These are phyloP conservation scores for Phascolomyces articulosus DNA, from an alignment of 371 early-diverging fungal species.

Conservation along the genomic window DNA sequence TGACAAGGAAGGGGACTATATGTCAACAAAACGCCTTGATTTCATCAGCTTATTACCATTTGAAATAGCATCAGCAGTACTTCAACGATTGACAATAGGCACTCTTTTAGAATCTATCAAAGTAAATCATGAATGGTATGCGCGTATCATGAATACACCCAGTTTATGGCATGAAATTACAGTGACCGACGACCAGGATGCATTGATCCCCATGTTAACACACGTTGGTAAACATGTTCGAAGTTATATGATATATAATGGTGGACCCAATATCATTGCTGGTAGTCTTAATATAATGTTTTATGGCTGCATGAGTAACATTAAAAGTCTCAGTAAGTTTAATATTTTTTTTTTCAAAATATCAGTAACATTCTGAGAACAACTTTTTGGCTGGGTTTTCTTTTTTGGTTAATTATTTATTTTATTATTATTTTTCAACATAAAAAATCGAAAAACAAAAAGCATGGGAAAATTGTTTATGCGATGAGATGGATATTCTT, in stretches of 20 bases:
- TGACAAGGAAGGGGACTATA: too few species aligned
- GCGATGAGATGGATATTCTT: not conserved
- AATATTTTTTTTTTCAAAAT: not conserved
- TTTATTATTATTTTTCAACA: not conserved
- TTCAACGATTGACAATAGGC: not conserved
- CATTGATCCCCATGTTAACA: not conserved
- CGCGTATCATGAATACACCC: not conserved
- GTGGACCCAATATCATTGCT: not conserved
- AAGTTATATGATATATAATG: not conserved
- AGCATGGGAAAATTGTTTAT: slow-evolving; percentile 1
- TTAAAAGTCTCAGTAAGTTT: not conserved
- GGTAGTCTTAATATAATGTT: slow-evolving; percentile 5
- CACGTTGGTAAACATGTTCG: not conserved
- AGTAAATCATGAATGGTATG: not conserved
- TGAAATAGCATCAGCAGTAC: not conserved
- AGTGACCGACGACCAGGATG: not conserved
- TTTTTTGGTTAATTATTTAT: not conserved
- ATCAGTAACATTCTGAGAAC: not conserved
- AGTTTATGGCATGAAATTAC: slow-evolving; percentile 4
- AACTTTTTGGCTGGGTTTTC: not conserved
- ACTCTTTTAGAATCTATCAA: not conserved
- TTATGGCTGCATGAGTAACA: not conserved
- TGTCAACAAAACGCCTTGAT: not conserved
- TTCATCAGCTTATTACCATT: not conserved
- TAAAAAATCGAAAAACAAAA: not conserved